A percentile compares a stretch with the other conserved stretches of the same genome.
Evolutionary conservation across 257 asterid genomes (phyloP).

Genomic region (Cynanchum wilfordii): DNA sequence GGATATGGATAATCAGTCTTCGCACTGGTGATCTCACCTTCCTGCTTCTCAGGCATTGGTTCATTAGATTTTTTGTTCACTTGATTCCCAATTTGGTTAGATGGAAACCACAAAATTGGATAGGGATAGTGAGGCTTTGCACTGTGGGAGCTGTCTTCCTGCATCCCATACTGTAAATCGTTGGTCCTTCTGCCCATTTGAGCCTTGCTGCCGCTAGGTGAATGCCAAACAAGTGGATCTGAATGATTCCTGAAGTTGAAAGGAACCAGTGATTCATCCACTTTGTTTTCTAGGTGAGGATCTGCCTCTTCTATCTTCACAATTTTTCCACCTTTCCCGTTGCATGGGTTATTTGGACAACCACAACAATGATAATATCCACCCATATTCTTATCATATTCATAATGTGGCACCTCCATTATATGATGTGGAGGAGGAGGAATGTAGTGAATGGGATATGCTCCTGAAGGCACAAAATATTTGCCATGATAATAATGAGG

Average conservation of each 20-base stretch:
- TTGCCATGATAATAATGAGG: slow-evolving; percentile 23
- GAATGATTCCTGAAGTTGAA: slow-evolving; percentile 25
- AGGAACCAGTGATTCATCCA: slow-evolving; percentile 31
- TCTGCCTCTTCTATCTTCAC: slow-evolving; percentile 52
- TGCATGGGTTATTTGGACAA: slow-evolving; percentile 36
- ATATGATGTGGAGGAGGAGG: slow-evolving; percentile 25
- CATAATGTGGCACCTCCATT: slow-evolving; percentile 33
- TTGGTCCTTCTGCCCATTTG: slow-evolving; percentile 13
- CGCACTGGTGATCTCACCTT: slow-evolving; percentile 15
- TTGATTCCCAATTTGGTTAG: slow-evolving; percentile 15
- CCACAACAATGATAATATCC: slow-evolving; percentile 47
- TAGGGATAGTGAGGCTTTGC: slow-evolving; percentile 17
- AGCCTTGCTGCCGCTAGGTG: slow-evolving; percentile 22
- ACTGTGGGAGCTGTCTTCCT: slow-evolving; percentile 15
- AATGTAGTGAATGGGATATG: slow-evolving; percentile 32
- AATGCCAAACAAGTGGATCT: slow-evolving; percentile 40
- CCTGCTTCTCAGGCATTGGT: neutral
- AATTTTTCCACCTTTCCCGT: slow-evolving; percentile 27
- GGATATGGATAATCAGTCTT: slow-evolving; percentile 29
- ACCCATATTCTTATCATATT: slow-evolving; percentile 28
- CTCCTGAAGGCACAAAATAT: slow-evolving; percentile 22
- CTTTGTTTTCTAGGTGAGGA: slow-evolving; percentile 27
- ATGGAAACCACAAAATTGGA: slow-evolving; percentile 45
- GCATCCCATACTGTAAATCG: neutral
- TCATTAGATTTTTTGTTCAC: slow-evolving; percentile 13